These are phyloP conservation scores for Thelephora terrestris DNA, from an alignment of 1,284 basidiomycete genomes.

Conservation along the genomic window DNA sequence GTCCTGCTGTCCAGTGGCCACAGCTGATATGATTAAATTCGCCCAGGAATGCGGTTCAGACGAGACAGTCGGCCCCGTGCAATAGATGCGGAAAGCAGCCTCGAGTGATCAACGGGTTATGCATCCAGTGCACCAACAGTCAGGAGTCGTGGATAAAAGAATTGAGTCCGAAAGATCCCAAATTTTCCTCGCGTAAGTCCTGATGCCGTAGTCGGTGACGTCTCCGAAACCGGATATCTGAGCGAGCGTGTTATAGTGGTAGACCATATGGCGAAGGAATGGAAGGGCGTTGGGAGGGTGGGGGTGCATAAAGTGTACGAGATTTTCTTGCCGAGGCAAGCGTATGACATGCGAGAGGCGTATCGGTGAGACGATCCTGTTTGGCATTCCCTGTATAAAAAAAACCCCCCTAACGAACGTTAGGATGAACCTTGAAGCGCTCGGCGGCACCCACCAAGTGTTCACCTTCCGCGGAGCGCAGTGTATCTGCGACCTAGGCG, in stretches of 20 bases:
- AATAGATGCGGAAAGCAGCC: conserved; percentile 29
- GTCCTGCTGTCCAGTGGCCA: not conserved
- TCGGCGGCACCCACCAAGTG: conserved; percentile 28
- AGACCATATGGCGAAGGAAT: conserved; percentile 36
- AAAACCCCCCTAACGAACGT: not conserved
- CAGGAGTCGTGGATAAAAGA: conserved; percentile 28
- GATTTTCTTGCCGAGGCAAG: conserved; percentile 30
- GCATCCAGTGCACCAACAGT: conserved; percentile 33
- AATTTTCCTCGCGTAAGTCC: not conserved
- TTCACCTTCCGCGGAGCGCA: conserved; percentile 50
- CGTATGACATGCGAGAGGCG: conserved; percentile 26
- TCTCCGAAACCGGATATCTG: not conserved
- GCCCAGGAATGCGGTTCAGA: conserved; percentile 38
- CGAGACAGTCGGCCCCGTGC: conserved; percentile 36
- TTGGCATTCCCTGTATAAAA: not conserved
- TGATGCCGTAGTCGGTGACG: not conserved
- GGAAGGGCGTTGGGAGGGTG: conserved; percentile 31
- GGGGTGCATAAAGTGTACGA: conserved; percentile 44
- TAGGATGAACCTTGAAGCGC: conserved; percentile 21
- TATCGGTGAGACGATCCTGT: conserved; percentile 31
- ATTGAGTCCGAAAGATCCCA: conserved; percentile 24
- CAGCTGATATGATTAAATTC: conserved; percentile 3
- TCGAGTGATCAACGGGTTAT: conserved; percentile 26
- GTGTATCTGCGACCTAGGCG: conserved; percentile 55
- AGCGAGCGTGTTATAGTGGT: conserved; percentile 12